Evolutionary conservation across 805 yeast genomes (phyloP), one percentile per base, ranked within the genome.

Genomic region (Groenewaldozyma tartarivorans): DNA sequence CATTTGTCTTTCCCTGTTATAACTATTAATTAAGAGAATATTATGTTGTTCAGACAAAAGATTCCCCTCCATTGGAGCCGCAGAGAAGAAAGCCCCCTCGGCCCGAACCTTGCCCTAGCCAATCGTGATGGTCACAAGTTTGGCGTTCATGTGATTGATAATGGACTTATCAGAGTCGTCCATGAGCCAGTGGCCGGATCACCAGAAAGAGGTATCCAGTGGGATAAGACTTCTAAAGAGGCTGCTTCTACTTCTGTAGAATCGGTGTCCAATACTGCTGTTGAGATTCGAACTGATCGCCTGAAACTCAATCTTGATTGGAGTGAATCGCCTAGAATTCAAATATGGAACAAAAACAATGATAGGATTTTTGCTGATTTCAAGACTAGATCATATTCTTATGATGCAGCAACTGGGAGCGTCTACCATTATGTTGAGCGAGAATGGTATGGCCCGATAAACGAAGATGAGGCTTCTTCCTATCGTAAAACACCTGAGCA

Each of bases 401-500:
- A 22, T 31, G 44, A 41, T 31, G 44, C 44, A 4, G 44, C 19
- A 5, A 38, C 43, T 18, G 44, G 44, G 17, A 24, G 37, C 5
- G 44, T 41, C 4, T 41, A n/a, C 33, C 44, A 41, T 20, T 41
- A 41, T 21, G 34, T 41, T 13, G 20, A 38, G 21, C 13, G 42
- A 13, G 44, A 41, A 29, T 24, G 18, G 22, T 38, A 37, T 41
- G 16, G 21, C 7, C 44, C 44, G 11, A 41, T 41, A 16, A 30
- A 29, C 21, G 44, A 41, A 20, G 44, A 41, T 16, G 44, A 41
- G 24, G 44, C 16, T 15, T 33, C 40, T n/a, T 16, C 43, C 5
- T 31, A 39, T 24, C 4, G 24, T 6, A 41, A 41, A 32, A 30
- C 43, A 9, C 43, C 44, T 5, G 32, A 20, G 16, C 37, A 41